Evolutionary conservation across 805 yeast species (phyloP).

Genomic region (Saccharomycopsis fermentans): DNA sequence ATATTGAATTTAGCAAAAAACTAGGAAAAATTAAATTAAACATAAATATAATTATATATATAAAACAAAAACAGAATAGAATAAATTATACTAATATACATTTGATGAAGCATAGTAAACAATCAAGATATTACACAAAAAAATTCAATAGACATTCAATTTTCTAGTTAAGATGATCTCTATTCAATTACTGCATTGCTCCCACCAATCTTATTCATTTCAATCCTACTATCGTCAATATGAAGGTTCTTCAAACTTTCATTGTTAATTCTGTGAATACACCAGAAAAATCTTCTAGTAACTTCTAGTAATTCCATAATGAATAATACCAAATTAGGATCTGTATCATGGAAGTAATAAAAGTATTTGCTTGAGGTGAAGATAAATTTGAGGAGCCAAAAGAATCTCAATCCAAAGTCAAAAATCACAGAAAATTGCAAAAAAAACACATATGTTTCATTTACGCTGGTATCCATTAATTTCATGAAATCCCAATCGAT

Average conservation of each 20-base stretch:
- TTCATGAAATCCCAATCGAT: slow-evolving; percentile 68
- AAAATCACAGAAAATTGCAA: slow-evolving; percentile 49
- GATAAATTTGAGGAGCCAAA: slow-evolving; percentile 60
- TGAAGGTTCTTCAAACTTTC: slow-evolving; percentile 3
- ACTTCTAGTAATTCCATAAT: slow-evolving; percentile 66
- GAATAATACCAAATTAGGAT: slow-evolving; percentile 52
- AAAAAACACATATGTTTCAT: slow-evolving; percentile 18
- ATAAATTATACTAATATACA: not conserved
- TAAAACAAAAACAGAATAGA: not conserved
- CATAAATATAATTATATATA: not conserved
- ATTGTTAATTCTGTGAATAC: slow-evolving; percentile 16
- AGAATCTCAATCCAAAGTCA: slow-evolving; percentile 60
- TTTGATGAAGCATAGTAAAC: not conserved
- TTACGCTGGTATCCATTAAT: not conserved
- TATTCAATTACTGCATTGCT: not conserved
- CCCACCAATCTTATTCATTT: not conserved
- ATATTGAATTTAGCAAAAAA: not conserved
- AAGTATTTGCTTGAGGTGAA: slow-evolving; percentile 21
- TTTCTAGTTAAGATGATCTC: not conserved
- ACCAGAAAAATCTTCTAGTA: slow-evolving; percentile 81
- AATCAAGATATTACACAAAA: not conserved
- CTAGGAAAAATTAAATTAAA: not conserved
- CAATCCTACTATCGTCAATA: not conserved
- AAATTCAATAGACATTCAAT: too few species aligned
- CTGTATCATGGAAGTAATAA: slow-evolving; percentile 22